Evolutionary conservation across 495 filamentous ascomycete species (phyloP).

Genomic region (Neurospora pannonica): DNA sequence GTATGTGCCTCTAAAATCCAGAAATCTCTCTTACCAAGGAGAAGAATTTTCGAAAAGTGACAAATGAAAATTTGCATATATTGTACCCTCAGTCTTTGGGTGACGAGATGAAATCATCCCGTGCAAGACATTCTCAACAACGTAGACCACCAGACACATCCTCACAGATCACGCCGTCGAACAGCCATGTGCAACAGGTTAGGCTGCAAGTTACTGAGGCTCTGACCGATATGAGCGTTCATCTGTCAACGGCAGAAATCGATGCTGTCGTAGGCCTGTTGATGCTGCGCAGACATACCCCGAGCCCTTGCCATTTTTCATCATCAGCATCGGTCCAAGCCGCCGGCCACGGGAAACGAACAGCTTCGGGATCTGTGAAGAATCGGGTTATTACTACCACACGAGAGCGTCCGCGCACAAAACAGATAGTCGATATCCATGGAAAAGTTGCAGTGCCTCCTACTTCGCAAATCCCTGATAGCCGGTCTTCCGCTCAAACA

Average conservation of each 20-base stretch:
- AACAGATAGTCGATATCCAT: background rate
- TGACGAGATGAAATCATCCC: background rate
- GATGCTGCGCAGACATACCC: background rate
- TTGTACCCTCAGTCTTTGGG: background rate
- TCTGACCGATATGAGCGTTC: background rate
- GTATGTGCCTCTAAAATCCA: background rate
- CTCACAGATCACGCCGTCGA: background rate
- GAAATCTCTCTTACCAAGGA: background rate
- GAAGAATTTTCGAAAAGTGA: background rate
- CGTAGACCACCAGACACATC: background rate
- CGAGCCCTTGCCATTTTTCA: background rate
- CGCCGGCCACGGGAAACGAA: background rate
- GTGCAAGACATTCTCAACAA: background rate
- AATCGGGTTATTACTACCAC: background rate
- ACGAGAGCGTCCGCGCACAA: background rate
- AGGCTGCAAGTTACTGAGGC: background rate
- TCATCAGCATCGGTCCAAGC: background rate
- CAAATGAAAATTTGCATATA: background rate
- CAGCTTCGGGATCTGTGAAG: background rate
- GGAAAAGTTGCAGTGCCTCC: background rate
- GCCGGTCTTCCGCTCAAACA: background rate
- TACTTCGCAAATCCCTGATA: background rate
- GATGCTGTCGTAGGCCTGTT: background rate
- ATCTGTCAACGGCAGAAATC: background rate
- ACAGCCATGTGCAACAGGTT: background rate